phyloP scores from a whole-genome alignment of 768 basidiomycete genomes.

The Tricholoma bakamatsutake region DNA sequence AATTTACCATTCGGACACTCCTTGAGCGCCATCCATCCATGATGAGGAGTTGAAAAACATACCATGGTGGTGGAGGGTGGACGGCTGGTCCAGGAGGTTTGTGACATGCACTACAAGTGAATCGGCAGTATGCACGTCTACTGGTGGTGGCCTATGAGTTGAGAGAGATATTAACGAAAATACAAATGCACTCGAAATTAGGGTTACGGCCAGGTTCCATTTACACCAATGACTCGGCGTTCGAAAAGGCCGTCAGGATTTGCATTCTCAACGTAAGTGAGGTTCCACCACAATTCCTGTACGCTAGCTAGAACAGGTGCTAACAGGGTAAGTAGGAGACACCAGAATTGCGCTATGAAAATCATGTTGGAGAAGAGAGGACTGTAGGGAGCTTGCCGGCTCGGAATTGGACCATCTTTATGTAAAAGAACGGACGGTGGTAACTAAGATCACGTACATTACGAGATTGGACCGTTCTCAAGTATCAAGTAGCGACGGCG shows the following conservation, averaged over 20 bases:
- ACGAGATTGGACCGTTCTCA: no score
- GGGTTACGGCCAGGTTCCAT: slow-evolving; percentile 90
- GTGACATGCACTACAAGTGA: slow-evolving; percentile 70
- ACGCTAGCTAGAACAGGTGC: slow-evolving; percentile 53
- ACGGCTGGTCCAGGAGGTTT: slow-evolving; percentile 62
- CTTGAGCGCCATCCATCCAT: slow-evolving; percentile 87
- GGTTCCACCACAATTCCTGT: slow-evolving; percentile 83
- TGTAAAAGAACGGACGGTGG: no score
- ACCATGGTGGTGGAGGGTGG: slow-evolving; percentile 87
- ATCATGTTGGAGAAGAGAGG: slow-evolving; percentile 1
- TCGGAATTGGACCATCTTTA: neutral
- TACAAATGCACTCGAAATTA: neutral
- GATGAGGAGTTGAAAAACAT: slow-evolving; percentile 87
- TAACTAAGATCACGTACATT: no score
- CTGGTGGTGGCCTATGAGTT: slow-evolving; percentile 64
- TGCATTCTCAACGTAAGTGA: slow-evolving; percentile 73
- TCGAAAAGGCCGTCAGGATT: slow-evolving; percentile 81
- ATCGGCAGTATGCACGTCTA: slow-evolving; percentile 68
- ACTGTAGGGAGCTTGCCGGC: neutral
- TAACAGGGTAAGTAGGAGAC: slow-evolving; percentile 23
- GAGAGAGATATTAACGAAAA: neutral
- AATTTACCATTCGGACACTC: slow-evolving; percentile 76
- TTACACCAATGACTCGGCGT: slow-evolving; percentile 81
- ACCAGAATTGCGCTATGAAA: slow-evolving; percentile 10
- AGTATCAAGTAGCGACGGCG: no score